A percentile compares a stretch with the other conserved stretches of the same genome.
Evolutionary conservation across 345 rosid species (phyloP).

Genomic region (Eucalyptus brandiana): DNA sequence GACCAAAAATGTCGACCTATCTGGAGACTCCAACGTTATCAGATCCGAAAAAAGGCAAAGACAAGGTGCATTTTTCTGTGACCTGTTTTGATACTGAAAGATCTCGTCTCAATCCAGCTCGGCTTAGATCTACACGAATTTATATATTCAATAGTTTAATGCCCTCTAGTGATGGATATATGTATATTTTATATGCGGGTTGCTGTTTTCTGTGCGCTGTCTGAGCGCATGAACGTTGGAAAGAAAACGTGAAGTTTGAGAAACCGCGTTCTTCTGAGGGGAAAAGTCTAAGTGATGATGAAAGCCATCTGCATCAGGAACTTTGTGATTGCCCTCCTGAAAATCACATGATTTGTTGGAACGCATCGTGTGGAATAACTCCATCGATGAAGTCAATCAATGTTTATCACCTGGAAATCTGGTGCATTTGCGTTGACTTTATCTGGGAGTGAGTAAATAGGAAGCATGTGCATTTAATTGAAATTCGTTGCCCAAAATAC

Average conservation of each 20-base stretch:
- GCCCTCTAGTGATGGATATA: not conserved
- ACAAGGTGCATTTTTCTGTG: not conserved
- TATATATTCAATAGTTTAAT: not conserved
- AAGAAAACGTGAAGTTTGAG: not conserved
- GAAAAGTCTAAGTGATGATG: not conserved
- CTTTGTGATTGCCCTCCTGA: not conserved
- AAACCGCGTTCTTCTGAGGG: not conserved
- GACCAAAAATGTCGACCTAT: not conserved
- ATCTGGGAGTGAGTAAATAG: not conserved
- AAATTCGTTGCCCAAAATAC: not conserved
- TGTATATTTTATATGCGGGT: not conserved
- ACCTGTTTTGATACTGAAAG: not conserved
- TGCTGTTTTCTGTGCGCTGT: not conserved
- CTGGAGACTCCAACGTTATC: not conserved
- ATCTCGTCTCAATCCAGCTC: not conserved
- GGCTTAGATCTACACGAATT: not conserved
- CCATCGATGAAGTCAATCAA: not conserved
- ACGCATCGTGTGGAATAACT: not conserved
- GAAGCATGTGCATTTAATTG: not conserved
- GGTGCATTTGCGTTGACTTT: not conserved
- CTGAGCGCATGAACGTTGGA: conserved; percentile 10
- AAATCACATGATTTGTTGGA: not conserved
- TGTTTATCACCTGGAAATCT: not conserved
- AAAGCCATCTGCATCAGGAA: not conserved
- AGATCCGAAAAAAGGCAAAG: not conserved